Base-by-base conservation (phyloP, 257 asterid species). In the Fraxinus cuspidata region DNA sequence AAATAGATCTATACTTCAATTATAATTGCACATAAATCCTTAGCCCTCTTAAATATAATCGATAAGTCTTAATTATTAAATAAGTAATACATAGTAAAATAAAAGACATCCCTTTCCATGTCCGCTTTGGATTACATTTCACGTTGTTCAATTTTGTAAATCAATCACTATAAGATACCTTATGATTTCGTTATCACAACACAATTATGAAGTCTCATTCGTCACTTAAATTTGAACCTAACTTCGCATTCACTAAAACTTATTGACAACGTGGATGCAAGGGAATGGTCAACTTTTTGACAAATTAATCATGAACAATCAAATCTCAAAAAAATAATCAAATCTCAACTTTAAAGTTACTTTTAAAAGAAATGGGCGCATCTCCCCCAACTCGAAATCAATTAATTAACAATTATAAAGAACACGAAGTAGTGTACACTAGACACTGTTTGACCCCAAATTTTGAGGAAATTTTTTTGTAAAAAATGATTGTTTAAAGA, bases 341-440 rank as follows among this genome's bases (percentile, higher is more conserved):
- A 72, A 27, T 72, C 37, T 27, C 49, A 49, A 71, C 53, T 23
- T 35, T 49, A 7, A 71, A 71, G 74, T 23, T 21, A 71, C n/a
- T 40, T 38, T 38, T 38, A 49, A 37, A 35, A 15, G 11, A 32
- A 58, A 78, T 79, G 42, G 87, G 81, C 84, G 11, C 9, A 74
- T 63, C 74, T 27, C 34, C 74, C 84, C 44, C 44, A 8, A 38
- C 44, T 38, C 44, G 3, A 37, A 1, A 37, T 37, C 42, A 37
- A 37, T 37, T 37, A 37, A 37, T 37, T 37, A 8, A 37, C 11
- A 37, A 37, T 37, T 8, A 37, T 37, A 37, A 37, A 37, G 42
- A 37, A 37, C 42, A 7, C 42, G 42, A 37, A 10, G 12, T 37
- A 37, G 42, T 37, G 12, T 1, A 37, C 42, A 37, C 42, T 37